Conservation (phyloP, 1,284 basidiomycete genomes). For the Tetrapyrgos nigripes region DNA sequence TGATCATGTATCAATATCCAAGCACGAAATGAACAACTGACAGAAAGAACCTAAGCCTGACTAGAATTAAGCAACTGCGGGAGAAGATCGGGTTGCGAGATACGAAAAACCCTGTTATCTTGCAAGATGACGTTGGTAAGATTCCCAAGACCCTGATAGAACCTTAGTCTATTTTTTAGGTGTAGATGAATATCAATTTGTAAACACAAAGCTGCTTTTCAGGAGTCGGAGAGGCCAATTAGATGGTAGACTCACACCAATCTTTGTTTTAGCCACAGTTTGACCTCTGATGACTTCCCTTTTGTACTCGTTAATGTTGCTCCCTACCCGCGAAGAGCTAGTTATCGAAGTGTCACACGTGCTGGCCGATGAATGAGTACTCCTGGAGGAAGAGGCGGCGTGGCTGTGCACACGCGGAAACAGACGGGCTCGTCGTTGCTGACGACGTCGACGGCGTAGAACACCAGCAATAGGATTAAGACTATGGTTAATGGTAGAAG, state of each 20-base stretch:
- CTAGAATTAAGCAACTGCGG: slow-evolving; percentile 31
- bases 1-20: neutral
- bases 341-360: too few relatives aligned
- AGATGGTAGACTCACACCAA: neutral
- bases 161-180: neutral
- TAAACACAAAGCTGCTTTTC: too few relatives aligned
- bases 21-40: neutral
- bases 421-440: too few relatives aligned
- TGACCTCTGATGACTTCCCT: neutral
- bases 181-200: too few relatives aligned
- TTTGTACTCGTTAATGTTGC: neutral
- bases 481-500: too few relatives aligned
- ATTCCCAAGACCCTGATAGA: slow-evolving; percentile 28
- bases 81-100: slow-evolving; percentile 27
- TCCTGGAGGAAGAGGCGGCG: too few relatives aligned
- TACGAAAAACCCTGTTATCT: slow-evolving; percentile 41
- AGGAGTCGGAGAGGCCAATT: too few relatives aligned
- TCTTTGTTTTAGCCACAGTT: neutral
- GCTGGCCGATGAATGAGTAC: too few relatives aligned
- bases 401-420: too few relatives aligned
- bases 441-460: too few relatives aligned
- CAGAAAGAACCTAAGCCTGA: slow-evolving; percentile 17
- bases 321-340: too few relatives aligned
- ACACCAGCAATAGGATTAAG: too few relatives aligned
- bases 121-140: slow-evolving; percentile 40